These are phyloP conservation scores for Trichoderma sp. DNA, from an alignment of 2,329 filamentous ascomycete species.

Conservation along the genomic window DNA sequence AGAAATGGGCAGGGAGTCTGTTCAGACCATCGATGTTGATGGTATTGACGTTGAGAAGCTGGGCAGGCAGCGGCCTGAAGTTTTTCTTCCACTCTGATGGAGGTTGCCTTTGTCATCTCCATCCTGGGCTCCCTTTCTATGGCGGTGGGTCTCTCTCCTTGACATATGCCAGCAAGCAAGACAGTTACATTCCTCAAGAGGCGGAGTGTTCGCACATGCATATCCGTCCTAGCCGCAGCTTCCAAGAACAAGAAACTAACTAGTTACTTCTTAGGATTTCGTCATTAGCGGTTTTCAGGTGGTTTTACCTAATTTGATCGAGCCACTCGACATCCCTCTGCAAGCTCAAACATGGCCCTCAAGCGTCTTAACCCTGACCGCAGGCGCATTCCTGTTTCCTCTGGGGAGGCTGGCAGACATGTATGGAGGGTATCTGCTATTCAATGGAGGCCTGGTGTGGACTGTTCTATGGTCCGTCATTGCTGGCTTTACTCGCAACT, in stretches of 20 bases:
- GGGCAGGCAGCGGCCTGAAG: slow-evolving; percentile 58
- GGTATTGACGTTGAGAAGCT: slow-evolving; percentile 52
- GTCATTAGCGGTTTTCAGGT: slow-evolving; percentile 73
- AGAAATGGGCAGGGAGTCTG: slow-evolving; percentile 25
- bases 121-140: slow-evolving; percentile 61
- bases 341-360: slow-evolving; percentile 63
- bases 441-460: slow-evolving; percentile 59
- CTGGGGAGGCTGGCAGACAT: slow-evolving; percentile 60
- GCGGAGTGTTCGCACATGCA: neutral
- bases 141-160: slow-evolving; percentile 43
- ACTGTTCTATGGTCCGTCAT: slow-evolving; percentile 65
- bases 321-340: slow-evolving; percentile 62
- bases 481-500: slow-evolving; percentile 63
- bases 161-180: neutral
- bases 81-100: slow-evolving; percentile 51
- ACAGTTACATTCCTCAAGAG: slow-evolving; percentile 15
- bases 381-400: slow-evolving; percentile 60
- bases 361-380: slow-evolving; percentile 58
- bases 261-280: slow-evolving; percentile 55
- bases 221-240: neutral
- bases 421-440: slow-evolving; percentile 59
- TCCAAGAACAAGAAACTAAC: neutral
- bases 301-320: slow-evolving; percentile 65
- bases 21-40: slow-evolving; percentile 32
- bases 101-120: slow-evolving; percentile 60